Base-by-base conservation (phyloP, 225 moss, liverwort and hornwort genomes). In the Asterella californica region DNA sequence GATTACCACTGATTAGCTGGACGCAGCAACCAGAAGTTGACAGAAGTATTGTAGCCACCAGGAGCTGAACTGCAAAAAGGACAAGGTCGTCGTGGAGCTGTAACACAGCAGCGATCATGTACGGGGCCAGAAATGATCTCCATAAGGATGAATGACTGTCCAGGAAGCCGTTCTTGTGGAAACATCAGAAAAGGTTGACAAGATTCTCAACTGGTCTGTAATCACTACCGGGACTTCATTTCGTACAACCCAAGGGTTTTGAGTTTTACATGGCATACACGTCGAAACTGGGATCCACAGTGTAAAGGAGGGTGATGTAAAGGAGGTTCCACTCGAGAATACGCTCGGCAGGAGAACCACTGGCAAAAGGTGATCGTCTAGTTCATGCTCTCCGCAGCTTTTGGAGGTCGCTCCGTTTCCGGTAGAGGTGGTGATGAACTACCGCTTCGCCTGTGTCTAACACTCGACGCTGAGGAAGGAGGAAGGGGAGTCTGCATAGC, bases 401-500 rank as follows among this genome's bases (percentile, higher is more conserved):
- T 54, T 21, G 32, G 32, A 1, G 32, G 6, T 29, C 52, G 64
- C 30, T 46, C 46, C 30, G 62, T 30, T 14, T 70, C 32, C 19
- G 52, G 24, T 45, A 30, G 49, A 27, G 78, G 32, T 48, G 78
- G 38, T 27, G 79, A 68, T 7, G 52, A 19, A 37, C 68, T 78
- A 36, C 79, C 69, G 4, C 33, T 68, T 79, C 55, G 48, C 68
- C 69, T 69, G 60, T 68, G 79, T 68, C 79, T 79, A 12, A 66
- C 45, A 64, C 24, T 78, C 61, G 76, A 25, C 17, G 78, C 9
- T 15, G 61, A 61, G 27, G 77, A 49, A 33, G 52, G 79, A 69
- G 79, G 68, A 36, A 79, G 79, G 10, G 79, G 68, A 55, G 69
- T 78, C 78, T 78, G 63, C 46, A 78, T 78, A 21, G 78, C 78